Evolutionary conservation across 352 stramenopile genomes (phyloP).

Genomic region (Phytophthora agathidicida): DNA sequence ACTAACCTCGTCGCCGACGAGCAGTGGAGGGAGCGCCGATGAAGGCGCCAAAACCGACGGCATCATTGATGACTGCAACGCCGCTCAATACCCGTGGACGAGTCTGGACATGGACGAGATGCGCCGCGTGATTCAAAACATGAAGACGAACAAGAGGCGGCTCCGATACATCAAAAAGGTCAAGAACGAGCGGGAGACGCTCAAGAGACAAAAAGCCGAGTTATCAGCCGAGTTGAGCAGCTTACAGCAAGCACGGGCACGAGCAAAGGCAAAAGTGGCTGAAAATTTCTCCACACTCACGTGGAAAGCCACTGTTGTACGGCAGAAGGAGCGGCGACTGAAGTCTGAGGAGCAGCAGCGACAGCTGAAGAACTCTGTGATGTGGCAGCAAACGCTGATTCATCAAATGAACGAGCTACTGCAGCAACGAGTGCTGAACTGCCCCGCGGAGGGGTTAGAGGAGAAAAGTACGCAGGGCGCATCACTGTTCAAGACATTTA

Average conservation of each 20-base stretch:
- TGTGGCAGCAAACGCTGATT: conserved; percentile 1
- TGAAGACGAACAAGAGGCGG: background rate
- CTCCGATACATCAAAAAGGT: conserved; percentile 6
- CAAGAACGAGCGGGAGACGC: conserved; percentile 11
- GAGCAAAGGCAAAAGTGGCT: background rate
- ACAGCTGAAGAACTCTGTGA: conserved; percentile 1
- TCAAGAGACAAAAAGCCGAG: conserved; percentile 8
- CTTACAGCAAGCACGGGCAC: background rate
- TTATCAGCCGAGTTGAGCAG: background rate
- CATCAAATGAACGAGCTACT: conserved; percentile 6
- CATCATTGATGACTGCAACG: too few species aligned
- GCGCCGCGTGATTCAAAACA: background rate
- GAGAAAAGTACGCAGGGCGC: background rate
- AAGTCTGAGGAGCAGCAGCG: conserved; percentile 9
- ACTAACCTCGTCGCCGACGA: too few species aligned
- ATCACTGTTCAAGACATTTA: conserved; percentile 9
- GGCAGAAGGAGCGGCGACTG: conserved; percentile 13
- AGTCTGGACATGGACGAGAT: background rate
- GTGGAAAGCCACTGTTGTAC: conserved; percentile 11
- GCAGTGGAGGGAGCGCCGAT: background rate
- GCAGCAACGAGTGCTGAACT: background rate
- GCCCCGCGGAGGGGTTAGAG: background rate
- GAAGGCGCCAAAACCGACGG: background rate
- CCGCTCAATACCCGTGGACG: too few species aligned
- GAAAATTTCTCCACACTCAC: background rate